A percentile compares a stretch with the other conserved stretches of the same genome.
Evolutionary conservation across 179 eudicot genomes (phyloP).

Genomic region (Sideroxylon spinosum): DNA sequence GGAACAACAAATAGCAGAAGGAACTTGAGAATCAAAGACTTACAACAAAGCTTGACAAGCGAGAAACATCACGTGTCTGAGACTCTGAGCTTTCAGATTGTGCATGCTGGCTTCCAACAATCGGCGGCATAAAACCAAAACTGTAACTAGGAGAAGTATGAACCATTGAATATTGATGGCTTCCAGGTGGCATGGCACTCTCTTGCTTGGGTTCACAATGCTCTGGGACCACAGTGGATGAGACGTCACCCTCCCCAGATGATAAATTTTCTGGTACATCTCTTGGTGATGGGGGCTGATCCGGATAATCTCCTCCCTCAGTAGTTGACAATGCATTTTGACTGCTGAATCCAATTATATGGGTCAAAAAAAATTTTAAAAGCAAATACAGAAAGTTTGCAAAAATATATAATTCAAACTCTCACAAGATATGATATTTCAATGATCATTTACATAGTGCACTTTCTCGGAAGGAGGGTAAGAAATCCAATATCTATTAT

Average conservation of each 20-base stretch:
- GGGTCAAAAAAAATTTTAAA: neutral
- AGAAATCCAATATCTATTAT: neutral
- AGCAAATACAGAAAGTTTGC: neutral
- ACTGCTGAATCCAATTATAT: conserved; percentile 31
- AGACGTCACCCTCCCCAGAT: conserved; percentile 34
- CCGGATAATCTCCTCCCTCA: conserved; percentile 51
- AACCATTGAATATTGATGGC: conserved; percentile 37
- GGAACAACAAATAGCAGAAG: conserved; percentile 4
- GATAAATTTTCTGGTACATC: conserved; percentile 35
- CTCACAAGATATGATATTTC: neutral
- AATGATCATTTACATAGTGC: neutral
- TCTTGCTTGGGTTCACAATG: conserved; percentile 47
- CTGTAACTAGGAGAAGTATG: conserved; percentile 42
- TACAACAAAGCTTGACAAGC: conserved; percentile 62
- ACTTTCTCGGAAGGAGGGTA: neutral
- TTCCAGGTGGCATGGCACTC: conserved; percentile 29
- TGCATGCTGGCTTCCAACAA: conserved; percentile 48
- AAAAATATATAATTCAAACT: neutral
- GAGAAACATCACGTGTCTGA: conserved; percentile 56
- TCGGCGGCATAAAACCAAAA: conserved; percentile 61
- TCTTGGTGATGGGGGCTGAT: conserved; percentile 39
- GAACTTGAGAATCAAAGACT: conserved; percentile 24
- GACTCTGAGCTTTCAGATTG: conserved; percentile 57
- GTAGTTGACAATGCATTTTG: conserved; percentile 35
- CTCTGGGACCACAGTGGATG: conserved; percentile 40